A percentile compares a stretch with the other conserved stretches of the same genome.
phyloP scores from a whole-genome alignment of 352 stramenopile genomes.

The Globisporangium nodosum region DNA sequence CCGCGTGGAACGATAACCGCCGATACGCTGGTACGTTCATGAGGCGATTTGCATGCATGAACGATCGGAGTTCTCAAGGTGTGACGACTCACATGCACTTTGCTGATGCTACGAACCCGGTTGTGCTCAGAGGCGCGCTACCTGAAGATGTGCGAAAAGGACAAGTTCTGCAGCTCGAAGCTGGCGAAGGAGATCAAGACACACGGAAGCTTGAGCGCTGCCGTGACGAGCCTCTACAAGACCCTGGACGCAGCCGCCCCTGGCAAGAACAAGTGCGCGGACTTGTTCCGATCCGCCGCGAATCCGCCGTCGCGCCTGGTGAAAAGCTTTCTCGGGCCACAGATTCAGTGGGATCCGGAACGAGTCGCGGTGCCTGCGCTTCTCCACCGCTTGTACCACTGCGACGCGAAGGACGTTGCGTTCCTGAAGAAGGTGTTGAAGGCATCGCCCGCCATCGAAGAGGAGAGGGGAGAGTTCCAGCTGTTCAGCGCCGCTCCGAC shows the following conservation, averaged over 20 bases:
- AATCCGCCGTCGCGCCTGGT: not conserved
- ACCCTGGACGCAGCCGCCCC: not conserved
- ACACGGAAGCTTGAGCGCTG: too few species aligned
- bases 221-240: constrained; percentile 1
- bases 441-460: too few species aligned
- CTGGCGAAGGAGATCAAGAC: too few species aligned
- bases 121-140: not conserved
- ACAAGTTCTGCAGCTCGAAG: too few species aligned
- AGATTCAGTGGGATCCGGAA: not conserved
- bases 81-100: too few species aligned
- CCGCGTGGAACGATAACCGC: constrained; percentile 7
- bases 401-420: constrained; percentile 7
- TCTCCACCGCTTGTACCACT: constrained; percentile 10
- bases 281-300: not conserved
- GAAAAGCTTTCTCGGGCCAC: not conserved
- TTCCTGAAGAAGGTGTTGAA: constrained; percentile 1
- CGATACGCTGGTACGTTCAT: not conserved
- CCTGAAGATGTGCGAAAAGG: not conserved
- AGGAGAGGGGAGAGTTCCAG: not conserved
- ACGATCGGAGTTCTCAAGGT: not conserved
- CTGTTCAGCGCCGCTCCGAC: not conserved
- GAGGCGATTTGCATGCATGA: not conserved
- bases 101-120: constrained; percentile 5
- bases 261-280: not conserved
- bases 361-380: constrained; percentile 4